Conservation (phyloP, 179 eudicot species). For the Beta macrorhiza region DNA sequence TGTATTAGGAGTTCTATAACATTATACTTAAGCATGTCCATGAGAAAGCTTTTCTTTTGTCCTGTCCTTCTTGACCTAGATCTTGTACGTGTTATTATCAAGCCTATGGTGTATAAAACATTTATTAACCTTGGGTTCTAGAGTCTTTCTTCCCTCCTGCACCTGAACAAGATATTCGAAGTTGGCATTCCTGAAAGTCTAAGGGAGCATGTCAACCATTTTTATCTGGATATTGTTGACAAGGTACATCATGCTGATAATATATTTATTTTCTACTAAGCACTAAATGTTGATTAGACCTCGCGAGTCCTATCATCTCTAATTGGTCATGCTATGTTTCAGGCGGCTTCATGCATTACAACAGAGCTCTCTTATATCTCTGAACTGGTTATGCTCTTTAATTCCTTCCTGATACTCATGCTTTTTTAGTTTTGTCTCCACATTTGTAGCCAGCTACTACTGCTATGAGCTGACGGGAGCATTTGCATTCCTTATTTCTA, state of each 20-base stretch:
- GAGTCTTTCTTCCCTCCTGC: slow-evolving; percentile 87
- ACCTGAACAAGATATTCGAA: slow-evolving; percentile 88
- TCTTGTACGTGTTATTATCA: background rate
- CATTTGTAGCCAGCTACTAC: background rate
- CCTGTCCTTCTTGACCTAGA: background rate
- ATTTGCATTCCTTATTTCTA: background rate
- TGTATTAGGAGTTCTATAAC: background rate
- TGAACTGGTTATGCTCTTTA: slow-evolving; percentile 73
- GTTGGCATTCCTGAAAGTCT: slow-evolving; percentile 77
- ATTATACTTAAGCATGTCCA: background rate
- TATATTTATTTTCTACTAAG: background rate
- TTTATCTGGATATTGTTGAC: slow-evolving; percentile 63
- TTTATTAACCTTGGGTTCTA: slow-evolving; percentile 26
- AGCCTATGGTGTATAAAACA: slow-evolving; percentile 12
- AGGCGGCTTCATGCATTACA: slow-evolving; percentile 78
- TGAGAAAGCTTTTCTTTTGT: background rate
- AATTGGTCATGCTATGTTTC: slow-evolving; percentile 28
- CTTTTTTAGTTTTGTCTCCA: background rate
- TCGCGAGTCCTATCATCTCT: slow-evolving; percentile 11
- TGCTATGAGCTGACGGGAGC: background rate
- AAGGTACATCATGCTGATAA: slow-evolving; percentile 48
- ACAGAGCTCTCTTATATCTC: slow-evolving; percentile 77
- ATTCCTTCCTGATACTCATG: slow-evolving; percentile 5
- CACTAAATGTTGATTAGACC: background rate
- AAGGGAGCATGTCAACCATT: slow-evolving; percentile 53